Evolutionary conservation across 352 stramenopile species (phyloP).

Genomic region (Phytophthora fragariae): DNA sequence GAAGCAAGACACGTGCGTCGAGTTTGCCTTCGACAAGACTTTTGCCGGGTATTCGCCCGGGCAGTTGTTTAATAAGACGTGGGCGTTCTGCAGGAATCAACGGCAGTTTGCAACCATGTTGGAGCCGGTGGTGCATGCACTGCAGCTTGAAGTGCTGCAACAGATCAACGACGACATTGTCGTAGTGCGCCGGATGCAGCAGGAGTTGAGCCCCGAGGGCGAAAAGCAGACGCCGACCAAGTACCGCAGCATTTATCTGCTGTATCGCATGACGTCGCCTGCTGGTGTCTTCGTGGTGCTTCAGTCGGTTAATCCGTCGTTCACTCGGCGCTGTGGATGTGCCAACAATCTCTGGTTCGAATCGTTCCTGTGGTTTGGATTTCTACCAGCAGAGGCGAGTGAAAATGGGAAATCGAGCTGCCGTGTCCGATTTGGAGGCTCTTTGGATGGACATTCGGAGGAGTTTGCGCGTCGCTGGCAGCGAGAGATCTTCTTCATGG

Average conservation of each 20-base stretch:
- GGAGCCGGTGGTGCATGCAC: conserved; percentile 26
- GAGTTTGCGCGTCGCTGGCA: conserved; percentile 45
- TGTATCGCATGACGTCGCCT: conserved; percentile 42
- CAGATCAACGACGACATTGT: conserved; percentile 48
- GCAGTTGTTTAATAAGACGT: conserved; percentile 43
- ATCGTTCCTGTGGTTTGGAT: conserved; percentile 45
- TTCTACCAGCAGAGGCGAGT: conserved; percentile 11
- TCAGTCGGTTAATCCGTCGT: conserved; percentile 44
- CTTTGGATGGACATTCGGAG: conserved; percentile 37
- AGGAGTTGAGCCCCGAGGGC: conserved; percentile 32
- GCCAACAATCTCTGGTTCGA: conserved; percentile 47
- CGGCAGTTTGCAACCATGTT: conserved; percentile 34
- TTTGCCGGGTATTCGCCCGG: conserved; percentile 19
- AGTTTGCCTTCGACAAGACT: conserved; percentile 45
- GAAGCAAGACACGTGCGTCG: conserved; percentile 28
- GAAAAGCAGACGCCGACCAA: conserved; percentile 36
- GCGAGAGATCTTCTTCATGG: conserved; percentile 43
- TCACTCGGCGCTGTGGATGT: conserved; percentile 40
- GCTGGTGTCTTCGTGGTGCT: conserved; percentile 43
- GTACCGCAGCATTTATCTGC: conserved; percentile 45
- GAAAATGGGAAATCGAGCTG: conserved; percentile 11
- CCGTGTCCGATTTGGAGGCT: conserved; percentile 41
- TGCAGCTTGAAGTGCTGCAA: conserved; percentile 45
- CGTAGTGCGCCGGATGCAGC: conserved; percentile 44
- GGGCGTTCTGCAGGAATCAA: conserved; percentile 43